These are phyloP conservation scores for Cercospora sesami DNA, from an alignment of 2,329 filamentous ascomycete species.

Conservation along the genomic window DNA sequence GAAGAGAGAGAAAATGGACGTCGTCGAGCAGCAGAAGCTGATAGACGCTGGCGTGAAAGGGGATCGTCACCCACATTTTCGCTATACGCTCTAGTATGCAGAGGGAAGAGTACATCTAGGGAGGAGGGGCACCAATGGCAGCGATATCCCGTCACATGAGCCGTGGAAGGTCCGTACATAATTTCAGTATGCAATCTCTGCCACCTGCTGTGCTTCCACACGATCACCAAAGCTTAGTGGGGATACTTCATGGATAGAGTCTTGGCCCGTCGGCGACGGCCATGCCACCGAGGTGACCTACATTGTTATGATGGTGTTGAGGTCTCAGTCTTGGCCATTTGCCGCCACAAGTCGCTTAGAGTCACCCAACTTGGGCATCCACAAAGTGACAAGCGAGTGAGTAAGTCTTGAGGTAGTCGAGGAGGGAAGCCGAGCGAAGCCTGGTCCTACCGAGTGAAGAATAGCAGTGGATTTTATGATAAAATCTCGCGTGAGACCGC, in stretches of 20 bases:
- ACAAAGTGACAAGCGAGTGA: neutral
- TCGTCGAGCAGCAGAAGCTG: constrained; percentile 10
- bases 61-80: constrained; percentile 19
- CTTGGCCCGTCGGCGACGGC: neutral
- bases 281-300: neutral
- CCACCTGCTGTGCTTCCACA: too few relatives aligned
- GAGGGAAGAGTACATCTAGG: neutral
- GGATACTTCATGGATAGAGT: neutral
- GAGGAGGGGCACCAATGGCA: too few relatives aligned
- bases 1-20: constrained; percentile 10
- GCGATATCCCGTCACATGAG: too few relatives aligned
- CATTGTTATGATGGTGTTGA: too few relatives aligned
- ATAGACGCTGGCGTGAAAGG: constrained; percentile 12
- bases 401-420: too few relatives aligned
- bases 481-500: neutral
- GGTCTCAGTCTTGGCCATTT: too few relatives aligned
- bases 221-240: neutral
- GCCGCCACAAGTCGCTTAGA: too few relatives aligned
- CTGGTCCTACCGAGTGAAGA: too few relatives aligned
- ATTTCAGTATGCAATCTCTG: too few relatives aligned
- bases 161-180: too few relatives aligned
- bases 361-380: neutral
- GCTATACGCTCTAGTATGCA: constrained; percentile 11
- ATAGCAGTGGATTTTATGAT: too few relatives aligned
- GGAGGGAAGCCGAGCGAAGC: too few relatives aligned